Evolutionary conservation across 75 land plant species (phyloP).

Genomic region (Cryptomeria japonica): DNA sequence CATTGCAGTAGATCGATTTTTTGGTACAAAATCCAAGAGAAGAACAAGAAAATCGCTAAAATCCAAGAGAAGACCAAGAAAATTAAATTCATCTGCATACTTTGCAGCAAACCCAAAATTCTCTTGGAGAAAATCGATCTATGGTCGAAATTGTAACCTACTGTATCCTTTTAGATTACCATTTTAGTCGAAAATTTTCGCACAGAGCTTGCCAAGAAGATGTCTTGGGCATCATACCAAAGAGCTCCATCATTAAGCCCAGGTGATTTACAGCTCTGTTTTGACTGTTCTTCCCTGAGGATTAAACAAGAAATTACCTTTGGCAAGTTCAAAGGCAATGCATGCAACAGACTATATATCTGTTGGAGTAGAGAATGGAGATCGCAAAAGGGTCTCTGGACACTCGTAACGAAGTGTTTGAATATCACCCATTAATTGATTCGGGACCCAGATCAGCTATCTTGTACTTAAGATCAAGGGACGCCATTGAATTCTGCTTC

Average conservation of each 20-base stretch:
- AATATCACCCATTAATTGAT: no score
- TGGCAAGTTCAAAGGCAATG: slow-evolving; percentile 92
- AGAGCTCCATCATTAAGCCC: slow-evolving; percentile 81
- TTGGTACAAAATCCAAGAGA: slow-evolving; percentile 71
- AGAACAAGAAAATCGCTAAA: slow-evolving; percentile 72
- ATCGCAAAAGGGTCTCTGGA: slow-evolving; percentile 84
- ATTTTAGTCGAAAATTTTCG: slow-evolving; percentile 64
- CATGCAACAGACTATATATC: slow-evolving; percentile 98
- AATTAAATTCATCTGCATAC: slow-evolving; percentile 80
- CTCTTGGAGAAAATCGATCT: slow-evolving; percentile 57
- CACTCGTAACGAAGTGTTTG: slow-evolving; percentile 92
- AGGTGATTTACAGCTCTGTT: slow-evolving; percentile 55
- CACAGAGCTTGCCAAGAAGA: slow-evolving; percentile 61
- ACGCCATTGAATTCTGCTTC: no score
- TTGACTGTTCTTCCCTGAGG: slow-evolving; percentile 65
- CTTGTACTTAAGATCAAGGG: no score
- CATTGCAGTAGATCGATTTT: slow-evolving; percentile 32
- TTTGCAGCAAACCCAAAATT: slow-evolving; percentile 61
- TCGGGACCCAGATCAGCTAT: no score
- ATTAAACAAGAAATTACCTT: slow-evolving; percentile 94
- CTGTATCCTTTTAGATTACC: slow-evolving; percentile 76
- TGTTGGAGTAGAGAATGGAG: slow-evolving; percentile 85
- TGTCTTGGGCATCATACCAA: slow-evolving; percentile 81
- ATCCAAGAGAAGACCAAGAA: no score
- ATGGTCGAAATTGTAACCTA: slow-evolving; percentile 59